Base-by-base conservation (phyloP, 495 filamentous ascomycete genomes). In the Neurospora sp. region DNA sequence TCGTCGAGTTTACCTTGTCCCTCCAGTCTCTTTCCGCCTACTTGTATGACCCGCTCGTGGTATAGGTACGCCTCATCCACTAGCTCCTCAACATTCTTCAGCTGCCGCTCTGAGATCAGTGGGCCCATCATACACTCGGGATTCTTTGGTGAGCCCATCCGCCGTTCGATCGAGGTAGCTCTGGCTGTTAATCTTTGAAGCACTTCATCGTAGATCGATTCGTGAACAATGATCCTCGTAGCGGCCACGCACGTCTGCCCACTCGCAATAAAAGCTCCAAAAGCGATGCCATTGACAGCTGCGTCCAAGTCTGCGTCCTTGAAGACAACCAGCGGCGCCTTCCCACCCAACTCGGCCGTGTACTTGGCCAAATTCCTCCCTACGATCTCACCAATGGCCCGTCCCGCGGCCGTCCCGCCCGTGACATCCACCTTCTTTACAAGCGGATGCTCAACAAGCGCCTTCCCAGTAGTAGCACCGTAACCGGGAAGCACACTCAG, bases 201-300 rank as follows among this genome's bases (percentile, higher is more conserved):
- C 45, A 89, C 81, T 35, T 76, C 72, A 3, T 82, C 75, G 65
- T 85, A 79, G 12, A 89, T 80, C 0, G 78, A 82, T 40, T 81
- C 77, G 45, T 89, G 82, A 40, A 89, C 86, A 40, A 90, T 79
- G 45, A 90, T 83, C 40, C 89, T 81, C 59, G 87, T 90, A 17
- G 87, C 87, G 3, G 88, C 87, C 16, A 90, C 85, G 73, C 89
- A 90, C 0, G 87, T 90, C 80, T 90, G 88, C 1, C 89, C 89
- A 73, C 86, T 88, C 0, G 87, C 87, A 20, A 89, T 83, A 68
- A 86, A 89, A 22, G 86, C 84, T n/a, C 85, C 87, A 70, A 89
- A 89, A 7, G 85, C 81, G 20, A 89, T 86, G 9, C 87, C 87
- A 72, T 89, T 87, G 10, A 88, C 86, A 5, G 87, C 86, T 5